Base-by-base conservation (phyloP, 331 rosid species). In the Pyrus hybrid region DNA sequence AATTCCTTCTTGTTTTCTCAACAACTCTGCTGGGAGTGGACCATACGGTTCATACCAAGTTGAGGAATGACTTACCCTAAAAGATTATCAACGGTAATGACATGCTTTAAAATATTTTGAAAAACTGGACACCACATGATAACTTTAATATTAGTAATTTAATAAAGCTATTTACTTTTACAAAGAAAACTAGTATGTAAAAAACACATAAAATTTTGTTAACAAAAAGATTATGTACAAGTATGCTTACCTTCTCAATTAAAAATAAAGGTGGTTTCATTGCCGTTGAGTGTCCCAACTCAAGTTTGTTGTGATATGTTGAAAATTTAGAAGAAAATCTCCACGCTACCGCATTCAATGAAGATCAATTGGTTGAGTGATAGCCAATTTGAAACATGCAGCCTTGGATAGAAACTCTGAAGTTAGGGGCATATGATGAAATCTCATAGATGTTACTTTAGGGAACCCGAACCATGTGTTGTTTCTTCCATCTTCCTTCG, bases 341-440 rank as follows among this genome's bases (percentile, higher is more conserved):
- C 13, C 49, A 71, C 66, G 5, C 21, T 30, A n/a, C 0, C 13
- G 2, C 47, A 45, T 28, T 13, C 0, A 14, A 0, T 0, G 9
- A 28, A 23, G 4, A 0, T 0, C 14, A 41, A 22, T 0, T 0
- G 1, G 25, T 21, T 1, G 4, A 61, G 37, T 25, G n/a, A 43
- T 14, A 60, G 43, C 77, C 67, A 72, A 30, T 41, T 8, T 1
- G 20, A 41, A 14, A 28, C 5, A 61, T 73, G 68, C 30, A 25
- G 13, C 7, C 78, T 32, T 0, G 23, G 62, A n/a, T 18, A 73
- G 25, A 73, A 73, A 17, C 69, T 43, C 32, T 7, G 8, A 2
- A 74, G 71, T 2, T 73, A n/a, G 10, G 41, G 58, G 62, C n/a
- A 43, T 1, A 4, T 7, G 3, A 7, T 0, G 0, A 22, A 73